Evolutionary conservation across 2,329 filamentous ascomycete genomes (phyloP).

Genomic region (Fusarium duplospermum): DNA sequence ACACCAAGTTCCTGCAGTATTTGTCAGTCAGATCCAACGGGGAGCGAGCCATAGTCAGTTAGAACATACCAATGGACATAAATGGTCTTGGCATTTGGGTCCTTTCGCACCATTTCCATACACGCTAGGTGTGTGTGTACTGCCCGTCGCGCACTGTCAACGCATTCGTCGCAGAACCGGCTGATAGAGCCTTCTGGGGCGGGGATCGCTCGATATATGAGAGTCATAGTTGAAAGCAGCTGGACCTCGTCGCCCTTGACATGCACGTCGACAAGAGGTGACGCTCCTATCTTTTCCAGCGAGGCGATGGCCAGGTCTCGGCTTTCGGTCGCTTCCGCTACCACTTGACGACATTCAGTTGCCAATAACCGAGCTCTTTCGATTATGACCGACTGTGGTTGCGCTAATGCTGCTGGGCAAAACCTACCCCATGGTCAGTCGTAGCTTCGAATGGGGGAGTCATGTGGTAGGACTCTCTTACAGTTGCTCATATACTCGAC

Average conservation of each 20-base stretch:
- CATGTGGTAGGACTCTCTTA: slow-evolving; percentile 29
- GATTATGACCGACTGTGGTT: slow-evolving; percentile 54
- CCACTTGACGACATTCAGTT: slow-evolving; percentile 52
- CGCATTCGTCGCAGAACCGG: slow-evolving; percentile 61
- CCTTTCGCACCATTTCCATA: slow-evolving; percentile 56
- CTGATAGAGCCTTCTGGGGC: slow-evolving; percentile 54
- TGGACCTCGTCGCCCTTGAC: slow-evolving; percentile 61
- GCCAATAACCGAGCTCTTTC: slow-evolving; percentile 54
- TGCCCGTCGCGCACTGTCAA: slow-evolving; percentile 62
- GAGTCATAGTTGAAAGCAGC: slow-evolving; percentile 60
- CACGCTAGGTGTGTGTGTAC: slow-evolving; percentile 59
- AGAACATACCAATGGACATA: slow-evolving; percentile 64
- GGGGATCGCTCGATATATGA: slow-evolving; percentile 65
- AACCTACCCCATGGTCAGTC: slow-evolving; percentile 54
- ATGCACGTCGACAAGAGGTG: slow-evolving; percentile 57
- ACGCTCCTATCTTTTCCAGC: slow-evolving; percentile 53
- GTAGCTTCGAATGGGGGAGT: too few relatives aligned
- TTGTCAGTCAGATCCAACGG: slow-evolving; percentile 14
- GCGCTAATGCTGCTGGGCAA: slow-evolving; percentile 58
- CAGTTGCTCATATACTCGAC: slow-evolving; percentile 67
- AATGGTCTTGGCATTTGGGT: slow-evolving; percentile 56
- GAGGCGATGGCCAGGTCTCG: slow-evolving; percentile 51
- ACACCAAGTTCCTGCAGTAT: slow-evolving; percentile 61
- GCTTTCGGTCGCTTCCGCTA: slow-evolving; percentile 50
- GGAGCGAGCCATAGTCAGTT: background rate